phyloP scores from a whole-genome alignment of 2,329 filamentous ascomycete species.

The Alternaria rosae region DNA sequence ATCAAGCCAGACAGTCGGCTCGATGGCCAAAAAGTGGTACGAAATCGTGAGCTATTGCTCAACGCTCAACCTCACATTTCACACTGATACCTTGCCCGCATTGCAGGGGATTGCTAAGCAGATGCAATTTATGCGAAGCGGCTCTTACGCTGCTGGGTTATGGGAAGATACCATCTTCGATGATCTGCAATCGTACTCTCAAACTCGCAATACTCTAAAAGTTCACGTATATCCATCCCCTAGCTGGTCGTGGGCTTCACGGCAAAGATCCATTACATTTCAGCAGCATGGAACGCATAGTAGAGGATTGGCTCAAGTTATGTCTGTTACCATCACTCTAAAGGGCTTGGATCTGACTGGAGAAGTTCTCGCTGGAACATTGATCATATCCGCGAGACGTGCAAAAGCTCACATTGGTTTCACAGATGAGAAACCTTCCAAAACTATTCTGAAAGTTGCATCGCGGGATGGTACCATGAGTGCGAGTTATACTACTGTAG shows the following conservation, averaged over 20 bases:
- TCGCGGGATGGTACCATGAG: background rate
- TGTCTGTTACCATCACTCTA: background rate
- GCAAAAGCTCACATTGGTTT: background rate
- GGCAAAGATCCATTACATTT: too few species aligned
- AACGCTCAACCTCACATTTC: background rate
- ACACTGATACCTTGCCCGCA: background rate
- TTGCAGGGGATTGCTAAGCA: background rate
- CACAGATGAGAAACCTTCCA: background rate
- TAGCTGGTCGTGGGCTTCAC: background rate
- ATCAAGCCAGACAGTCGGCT: background rate
- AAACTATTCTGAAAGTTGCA: background rate
- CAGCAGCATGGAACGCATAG: too few species aligned
- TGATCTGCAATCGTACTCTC: too few species aligned
- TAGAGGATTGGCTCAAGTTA: too few species aligned
- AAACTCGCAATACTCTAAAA: too few species aligned
- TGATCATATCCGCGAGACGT: background rate
- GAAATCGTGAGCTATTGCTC: background rate
- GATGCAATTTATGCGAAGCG: background rate
- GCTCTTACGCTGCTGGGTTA: background rate
- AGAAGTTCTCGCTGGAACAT: background rate
- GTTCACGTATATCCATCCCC: background rate
- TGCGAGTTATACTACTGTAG: background rate
- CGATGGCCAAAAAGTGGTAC: background rate
- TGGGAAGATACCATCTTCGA: background rate
- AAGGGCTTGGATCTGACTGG: background rate